Evolutionary conservation across 192 early-diverging fungal species (phyloP).

Genomic region (Backusella luteola): DNA sequence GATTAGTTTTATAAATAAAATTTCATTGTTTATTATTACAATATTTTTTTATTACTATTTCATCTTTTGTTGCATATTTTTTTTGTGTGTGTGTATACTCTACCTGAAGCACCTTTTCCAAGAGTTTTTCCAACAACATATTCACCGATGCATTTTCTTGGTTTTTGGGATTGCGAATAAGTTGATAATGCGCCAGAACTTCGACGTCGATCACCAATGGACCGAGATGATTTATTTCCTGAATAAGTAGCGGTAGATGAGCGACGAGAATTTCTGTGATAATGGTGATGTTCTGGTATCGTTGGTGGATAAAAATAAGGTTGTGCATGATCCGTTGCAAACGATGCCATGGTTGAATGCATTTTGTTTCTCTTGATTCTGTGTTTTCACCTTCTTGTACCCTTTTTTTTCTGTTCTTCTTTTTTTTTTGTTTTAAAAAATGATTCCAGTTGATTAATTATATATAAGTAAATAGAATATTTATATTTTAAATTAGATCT

Average conservation of each 20-base stretch:
- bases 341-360: constrained; percentile 14
- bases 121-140: constrained; percentile 50
- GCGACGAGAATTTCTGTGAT: constrained; percentile 9
- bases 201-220: constrained; percentile 24
- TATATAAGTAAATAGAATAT: background rate
- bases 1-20: background rate
- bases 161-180: constrained; percentile 19
- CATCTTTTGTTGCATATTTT: background rate
- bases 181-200: constrained; percentile 28
- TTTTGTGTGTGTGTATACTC: background rate
- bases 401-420: background rate
- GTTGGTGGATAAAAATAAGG: constrained; percentile 1
- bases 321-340: constrained; percentile 5
- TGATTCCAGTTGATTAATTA: background rate
- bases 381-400: background rate
- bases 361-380: constrained; percentile 1
- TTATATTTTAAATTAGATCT: background rate
- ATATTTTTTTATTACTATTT: background rate
- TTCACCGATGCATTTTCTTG: constrained; percentile 44
- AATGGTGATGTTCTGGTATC: constrained; percentile 5
- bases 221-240: constrained; percentile 13
- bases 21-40: constrained; percentile 1
- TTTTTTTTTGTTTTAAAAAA: background rate
- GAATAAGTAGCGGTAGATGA: constrained; percentile 12
- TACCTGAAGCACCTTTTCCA: constrained; percentile 56